These are phyloP conservation scores for Tilletia indica DNA, from an alignment of 1,284 basidiomycete genomes.

Conservation along the genomic window DNA sequence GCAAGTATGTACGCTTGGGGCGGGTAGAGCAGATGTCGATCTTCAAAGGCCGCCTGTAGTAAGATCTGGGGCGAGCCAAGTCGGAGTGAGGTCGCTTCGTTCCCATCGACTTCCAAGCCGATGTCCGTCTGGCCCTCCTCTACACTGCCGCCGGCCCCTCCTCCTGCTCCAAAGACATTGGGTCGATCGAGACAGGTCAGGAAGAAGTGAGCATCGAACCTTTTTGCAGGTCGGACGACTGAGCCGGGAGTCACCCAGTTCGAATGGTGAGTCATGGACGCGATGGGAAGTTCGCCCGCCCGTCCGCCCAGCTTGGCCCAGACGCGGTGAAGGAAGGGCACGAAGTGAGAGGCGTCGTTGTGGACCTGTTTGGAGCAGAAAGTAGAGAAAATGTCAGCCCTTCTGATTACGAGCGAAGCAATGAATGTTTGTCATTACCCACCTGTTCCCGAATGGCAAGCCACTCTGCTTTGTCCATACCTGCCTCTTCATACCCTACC, in stretches of 20 bases:
- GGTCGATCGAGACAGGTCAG: conserved; percentile 40
- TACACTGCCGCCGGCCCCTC: neutral
- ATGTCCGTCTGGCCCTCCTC: conserved; percentile 19
- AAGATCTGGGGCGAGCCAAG: conserved; percentile 35
- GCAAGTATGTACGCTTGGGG: conserved; percentile 50
- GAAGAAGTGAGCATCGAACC: conserved; percentile 51
- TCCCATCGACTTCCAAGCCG: conserved; percentile 39
- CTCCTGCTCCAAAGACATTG: conserved; percentile 32
- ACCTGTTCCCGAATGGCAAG: conserved; percentile 33
- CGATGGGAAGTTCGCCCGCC: conserved; percentile 23
- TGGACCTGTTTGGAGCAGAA: conserved; percentile 27
- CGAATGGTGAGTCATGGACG: conserved; percentile 40
- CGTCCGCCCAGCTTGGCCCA: neutral
- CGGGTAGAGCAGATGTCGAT: conserved; percentile 44
- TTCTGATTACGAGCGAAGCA: too few relatives aligned
- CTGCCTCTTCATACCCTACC: conserved; percentile 40
- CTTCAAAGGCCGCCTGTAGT: conserved; percentile 37
- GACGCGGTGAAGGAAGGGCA: conserved; percentile 36
- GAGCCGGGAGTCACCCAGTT: conserved; percentile 49
- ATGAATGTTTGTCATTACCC: neutral
- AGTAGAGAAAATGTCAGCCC: neutral
- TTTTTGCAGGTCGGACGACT: conserved; percentile 44
- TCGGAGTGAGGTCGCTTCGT: conserved; percentile 39
- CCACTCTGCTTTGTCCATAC: conserved; percentile 41
- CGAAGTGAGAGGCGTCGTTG: conserved; percentile 42